Evolutionary conservation across 2,329 filamentous ascomycete species (phyloP), one percentile per base, ranked within the genome.

Genomic region (Aspergillus novofumigatus): DNA sequence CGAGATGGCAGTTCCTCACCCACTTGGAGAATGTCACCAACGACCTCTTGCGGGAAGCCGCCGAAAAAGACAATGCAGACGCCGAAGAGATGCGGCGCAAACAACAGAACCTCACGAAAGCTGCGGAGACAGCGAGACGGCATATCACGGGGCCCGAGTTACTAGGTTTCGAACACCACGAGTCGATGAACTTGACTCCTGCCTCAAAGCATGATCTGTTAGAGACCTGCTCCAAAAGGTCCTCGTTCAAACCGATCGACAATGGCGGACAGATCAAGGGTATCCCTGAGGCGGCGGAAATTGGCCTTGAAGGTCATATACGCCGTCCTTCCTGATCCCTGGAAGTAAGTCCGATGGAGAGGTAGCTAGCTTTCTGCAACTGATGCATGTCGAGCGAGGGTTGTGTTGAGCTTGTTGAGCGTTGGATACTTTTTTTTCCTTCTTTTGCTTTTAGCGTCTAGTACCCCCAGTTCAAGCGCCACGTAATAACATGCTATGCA

Each of bases 121-220:
- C 92, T 1, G 81, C 91, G 11, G 81, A 86, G 59, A 87, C 90
- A 50, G 91, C 91, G 1, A 89, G 93, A 61, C 86, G 87, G 65
- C 90, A 96, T 68, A 88, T 96, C 51, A 86, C 86, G 56, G 87
- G 83, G 58, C 78, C 96, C 6, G 91, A 95, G 52, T 95, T 92
- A 70, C 96, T 93, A 88, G 92, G 89, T 68, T 90, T 96, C 69
- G 75, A 80, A 53, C 76, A 80, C 45, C 75, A 64, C 10, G 51
- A 59, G 20, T 62, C 72, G 58, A 52, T 71, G 45, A 65, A 71
- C 57, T 58, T 74, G 54, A 72, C 69, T 3, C 67, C 68, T 6
- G 55, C 56, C 2, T 59, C 63, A 14, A 63, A 63, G 35, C 62
- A 69, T 41, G 63, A 62, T 38, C 48, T 71, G 6, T 45, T 71